phyloP scores from a whole-genome alignment of 2,329 filamentous ascomycete species.

The Ophiostoma novo-ulmi region DNA sequence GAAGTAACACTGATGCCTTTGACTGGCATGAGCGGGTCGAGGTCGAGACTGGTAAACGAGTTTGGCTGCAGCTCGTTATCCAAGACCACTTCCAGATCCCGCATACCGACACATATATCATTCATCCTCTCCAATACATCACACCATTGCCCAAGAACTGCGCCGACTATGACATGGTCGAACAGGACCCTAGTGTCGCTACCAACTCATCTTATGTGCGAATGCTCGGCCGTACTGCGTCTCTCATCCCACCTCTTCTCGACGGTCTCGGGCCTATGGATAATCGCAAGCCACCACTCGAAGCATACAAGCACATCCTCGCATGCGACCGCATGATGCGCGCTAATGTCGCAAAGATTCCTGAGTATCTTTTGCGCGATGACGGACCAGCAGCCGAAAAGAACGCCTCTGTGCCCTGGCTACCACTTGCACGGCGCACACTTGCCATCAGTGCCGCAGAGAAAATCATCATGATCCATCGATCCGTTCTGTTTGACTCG shows the following conservation, averaged over 20 bases:
- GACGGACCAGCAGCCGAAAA: neutral
- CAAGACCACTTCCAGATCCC: conserved; percentile 36
- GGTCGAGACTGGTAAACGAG: conserved; percentile 34
- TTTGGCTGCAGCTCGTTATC: conserved; percentile 37
- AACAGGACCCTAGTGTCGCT: conserved; percentile 8
- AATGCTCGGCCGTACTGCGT: conserved; percentile 32
- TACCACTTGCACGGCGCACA: conserved; percentile 34
- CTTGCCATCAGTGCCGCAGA: conserved; percentile 37
- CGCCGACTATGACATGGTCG: conserved; percentile 32
- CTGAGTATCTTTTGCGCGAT: conserved; percentile 32
- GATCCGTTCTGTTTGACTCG: conserved; percentile 34
- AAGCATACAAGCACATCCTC: conserved; percentile 30
- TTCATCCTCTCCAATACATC: conserved; percentile 34
- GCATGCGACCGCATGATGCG: conserved; percentile 33
- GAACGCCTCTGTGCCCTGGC: conserved; percentile 29
- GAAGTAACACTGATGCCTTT: neutral
- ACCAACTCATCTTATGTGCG: conserved; percentile 30
- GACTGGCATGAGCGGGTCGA: conserved; percentile 21
- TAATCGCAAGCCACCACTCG: conserved; percentile 30
- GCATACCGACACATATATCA: conserved; percentile 36
- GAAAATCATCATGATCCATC: conserved; percentile 39
- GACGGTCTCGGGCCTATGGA: conserved; percentile 34
- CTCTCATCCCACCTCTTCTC: conserved; percentile 32
- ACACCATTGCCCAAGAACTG: conserved; percentile 34
- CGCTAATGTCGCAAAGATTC: conserved; percentile 32